Conservation (phyloP, 2,329 filamentous ascomycete genomes). For the Thelonectria rubi region DNA sequence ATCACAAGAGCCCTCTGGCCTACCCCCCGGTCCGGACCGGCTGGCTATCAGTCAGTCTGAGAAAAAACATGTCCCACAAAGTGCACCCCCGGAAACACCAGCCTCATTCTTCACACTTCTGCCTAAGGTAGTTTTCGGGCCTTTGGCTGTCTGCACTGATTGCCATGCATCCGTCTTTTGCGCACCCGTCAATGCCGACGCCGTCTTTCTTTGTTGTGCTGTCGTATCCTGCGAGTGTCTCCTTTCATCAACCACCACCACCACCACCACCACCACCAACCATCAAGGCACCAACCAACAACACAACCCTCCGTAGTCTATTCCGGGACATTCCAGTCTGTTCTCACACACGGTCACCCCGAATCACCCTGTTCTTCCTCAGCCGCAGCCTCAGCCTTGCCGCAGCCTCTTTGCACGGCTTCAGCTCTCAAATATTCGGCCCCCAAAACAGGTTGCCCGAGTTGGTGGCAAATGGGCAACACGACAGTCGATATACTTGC, state of each 20-base stretch:
- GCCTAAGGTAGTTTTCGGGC: too few relatives aligned
- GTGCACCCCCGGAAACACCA: too few relatives aligned
- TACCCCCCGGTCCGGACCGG: too few relatives aligned
- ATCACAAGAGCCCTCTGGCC: too few relatives aligned
- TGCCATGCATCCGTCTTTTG: not conserved
- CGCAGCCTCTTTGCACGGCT: not conserved
- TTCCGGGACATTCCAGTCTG: not conserved
- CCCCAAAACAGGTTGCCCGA: not conserved
- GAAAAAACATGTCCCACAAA: too few relatives aligned
- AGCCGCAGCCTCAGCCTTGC: slow-evolving; percentile 1
- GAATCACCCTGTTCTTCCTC: not conserved
- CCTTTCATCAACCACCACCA: not conserved
- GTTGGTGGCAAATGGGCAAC: not conserved
- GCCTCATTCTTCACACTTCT: too few relatives aligned
- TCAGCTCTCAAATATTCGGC: not conserved
- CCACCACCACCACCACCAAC: not conserved
- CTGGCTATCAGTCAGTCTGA: too few relatives aligned
- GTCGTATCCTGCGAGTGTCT: not conserved
- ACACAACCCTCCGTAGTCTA: not conserved
- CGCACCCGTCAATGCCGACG: not conserved
- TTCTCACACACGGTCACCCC: not conserved
- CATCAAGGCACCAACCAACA: not conserved
- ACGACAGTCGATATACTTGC: not conserved
- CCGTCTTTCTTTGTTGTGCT: not conserved
- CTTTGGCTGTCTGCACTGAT: not conserved